A percentile compares a stretch with the other conserved stretches of the same genome.
Conservation (phyloP, 2,329 filamentous ascomycete genomes). For the Myriangium duriaei region DNA sequence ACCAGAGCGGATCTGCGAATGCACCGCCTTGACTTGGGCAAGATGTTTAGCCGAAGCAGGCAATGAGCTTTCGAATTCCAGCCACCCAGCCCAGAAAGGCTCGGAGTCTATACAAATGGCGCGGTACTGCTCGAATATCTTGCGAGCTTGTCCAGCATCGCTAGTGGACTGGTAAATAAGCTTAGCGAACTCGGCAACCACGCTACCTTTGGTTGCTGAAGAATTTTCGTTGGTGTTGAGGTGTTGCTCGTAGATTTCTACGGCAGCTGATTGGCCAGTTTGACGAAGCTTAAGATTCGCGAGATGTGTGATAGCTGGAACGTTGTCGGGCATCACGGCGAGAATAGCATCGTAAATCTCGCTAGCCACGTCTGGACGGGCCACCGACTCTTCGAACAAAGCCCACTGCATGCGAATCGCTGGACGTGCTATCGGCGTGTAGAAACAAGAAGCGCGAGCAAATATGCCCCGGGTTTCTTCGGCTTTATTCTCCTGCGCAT, state of each 20-base stretch:
- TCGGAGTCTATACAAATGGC: constrained; percentile 76
- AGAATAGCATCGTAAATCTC: constrained; percentile 79
- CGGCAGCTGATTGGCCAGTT: constrained; percentile 68
- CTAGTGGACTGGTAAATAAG: constrained; percentile 80
- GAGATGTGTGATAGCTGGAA: constrained; percentile 79
- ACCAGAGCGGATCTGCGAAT: constrained; percentile 60
- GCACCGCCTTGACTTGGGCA: constrained; percentile 66
- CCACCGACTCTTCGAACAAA: constrained; percentile 81
- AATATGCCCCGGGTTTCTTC: constrained; percentile 90
- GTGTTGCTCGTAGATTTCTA: constrained; percentile 69
- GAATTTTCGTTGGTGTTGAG: constrained; percentile 62
- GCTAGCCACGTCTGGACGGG: constrained; percentile 62
- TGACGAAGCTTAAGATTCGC: constrained; percentile 79
- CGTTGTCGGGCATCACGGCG: constrained; percentile 59
- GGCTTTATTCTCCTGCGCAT: constrained; percentile 62
- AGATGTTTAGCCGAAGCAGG: constrained; percentile 54
- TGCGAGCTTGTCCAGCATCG: constrained; percentile 60
- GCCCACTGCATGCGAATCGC: constrained; percentile 82
- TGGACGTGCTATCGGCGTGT: constrained; percentile 74
- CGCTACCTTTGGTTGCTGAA: constrained; percentile 68
- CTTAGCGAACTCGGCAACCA: constrained; percentile 79
- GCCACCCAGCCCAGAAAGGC: constrained; percentile 80
- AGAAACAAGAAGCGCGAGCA: constrained; percentile 70
- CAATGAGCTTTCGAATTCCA: constrained; percentile 80
- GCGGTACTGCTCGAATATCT: constrained; percentile 69